phyloP scores from a whole-genome alignment of 2,329 filamentous ascomycete species.

The Pseudogymnoascus sp. region DNA sequence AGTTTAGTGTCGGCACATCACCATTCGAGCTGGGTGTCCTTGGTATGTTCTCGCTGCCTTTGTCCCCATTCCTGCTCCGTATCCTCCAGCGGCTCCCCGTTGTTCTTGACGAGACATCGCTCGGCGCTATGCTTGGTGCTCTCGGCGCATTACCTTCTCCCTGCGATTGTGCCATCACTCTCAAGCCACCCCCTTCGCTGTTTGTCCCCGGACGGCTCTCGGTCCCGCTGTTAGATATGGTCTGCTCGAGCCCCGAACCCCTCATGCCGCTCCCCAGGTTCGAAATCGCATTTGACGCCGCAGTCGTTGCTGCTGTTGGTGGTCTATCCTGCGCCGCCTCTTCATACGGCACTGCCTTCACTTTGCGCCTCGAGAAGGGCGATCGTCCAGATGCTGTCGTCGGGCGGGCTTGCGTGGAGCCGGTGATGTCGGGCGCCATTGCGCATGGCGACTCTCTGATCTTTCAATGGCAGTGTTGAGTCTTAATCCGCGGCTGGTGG shows the following conservation, averaged over 20 bases:
- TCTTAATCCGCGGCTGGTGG: background rate
- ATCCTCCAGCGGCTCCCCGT: slow-evolving; percentile 7
- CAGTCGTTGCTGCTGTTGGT: slow-evolving; percentile 41
- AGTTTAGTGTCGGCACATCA: background rate
- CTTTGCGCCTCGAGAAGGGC: slow-evolving; percentile 11
- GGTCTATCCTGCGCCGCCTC: slow-evolving; percentile 51
- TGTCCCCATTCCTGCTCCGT: background rate
- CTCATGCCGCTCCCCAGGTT: slow-evolving; percentile 36
- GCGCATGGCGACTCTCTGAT: background rate
- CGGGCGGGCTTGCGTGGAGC: slow-evolving; percentile 3
- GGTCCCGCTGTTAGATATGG: slow-evolving; percentile 37
- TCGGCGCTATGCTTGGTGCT: background rate
- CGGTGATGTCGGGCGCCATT: slow-evolving; percentile 33
- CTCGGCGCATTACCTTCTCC: background rate
- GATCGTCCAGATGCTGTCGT: background rate
- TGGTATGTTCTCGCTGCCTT: background rate
- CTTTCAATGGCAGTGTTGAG: background rate
- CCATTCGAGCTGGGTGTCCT: background rate
- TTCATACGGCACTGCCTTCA: slow-evolving; percentile 55
- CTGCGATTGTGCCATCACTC: background rate
- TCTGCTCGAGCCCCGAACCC: slow-evolving; percentile 47
- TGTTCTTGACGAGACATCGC: background rate
- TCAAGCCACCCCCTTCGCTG: slow-evolving; percentile 12
- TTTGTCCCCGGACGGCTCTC: slow-evolving; percentile 33
- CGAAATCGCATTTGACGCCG: slow-evolving; percentile 25